Base-by-base conservation (phyloP, 1,284 basidiomycete genomes). In the Sphaerobolus stellatus region DNA sequence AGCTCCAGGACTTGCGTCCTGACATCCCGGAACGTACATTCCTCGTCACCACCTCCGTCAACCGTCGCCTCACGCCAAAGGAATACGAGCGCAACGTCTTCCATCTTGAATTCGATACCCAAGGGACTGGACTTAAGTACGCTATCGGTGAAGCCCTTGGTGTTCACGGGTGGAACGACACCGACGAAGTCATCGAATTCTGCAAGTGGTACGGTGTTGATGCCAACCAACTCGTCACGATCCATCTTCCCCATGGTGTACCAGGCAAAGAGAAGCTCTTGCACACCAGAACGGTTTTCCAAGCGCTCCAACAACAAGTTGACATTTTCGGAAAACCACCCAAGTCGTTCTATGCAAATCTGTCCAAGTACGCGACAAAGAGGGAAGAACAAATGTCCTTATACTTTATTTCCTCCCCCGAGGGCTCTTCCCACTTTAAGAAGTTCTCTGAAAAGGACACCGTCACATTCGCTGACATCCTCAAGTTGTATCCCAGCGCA, bases 21-120 rank as follows among this genome's bases (percentile, higher is more conserved):
- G 94, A 97, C 66, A 69, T 91, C 34, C 76, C 88, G 14, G 97
- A 98, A 61, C 86, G 90, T 67, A 98, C 94, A 30, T 98, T 83
- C 82, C 84, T 98, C 59, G 87, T 98, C 58, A 94, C 89, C 18
- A 95, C 95, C 67, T 84, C 88, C 6, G 95, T 98, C 71, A 98
- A 98, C 76, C 86, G 88, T 50, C 91, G 96, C 30, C 83, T 99
- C 52, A 99, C 96, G 1, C 97, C 97, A 33, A 71, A 83, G 62
- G 92, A 96, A 61, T 99, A 99, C 73, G 92, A 98, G 74, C 91
- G 97, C 61, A 98, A 99, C 72, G 94, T 99, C 56, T 99, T 99
- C 82, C 96, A 99, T 75, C 83, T 99, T 68, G 96, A 98, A 77
- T 94, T 99, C 69, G 86, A 94, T 71, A 94, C 93, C 9, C 75